A percentile compares a stretch with the other conserved stretches of the same genome.
Evolutionary conservation across 2,329 filamentous ascomycete genomes (phyloP).

Genomic region (Alternaria solani): DNA sequence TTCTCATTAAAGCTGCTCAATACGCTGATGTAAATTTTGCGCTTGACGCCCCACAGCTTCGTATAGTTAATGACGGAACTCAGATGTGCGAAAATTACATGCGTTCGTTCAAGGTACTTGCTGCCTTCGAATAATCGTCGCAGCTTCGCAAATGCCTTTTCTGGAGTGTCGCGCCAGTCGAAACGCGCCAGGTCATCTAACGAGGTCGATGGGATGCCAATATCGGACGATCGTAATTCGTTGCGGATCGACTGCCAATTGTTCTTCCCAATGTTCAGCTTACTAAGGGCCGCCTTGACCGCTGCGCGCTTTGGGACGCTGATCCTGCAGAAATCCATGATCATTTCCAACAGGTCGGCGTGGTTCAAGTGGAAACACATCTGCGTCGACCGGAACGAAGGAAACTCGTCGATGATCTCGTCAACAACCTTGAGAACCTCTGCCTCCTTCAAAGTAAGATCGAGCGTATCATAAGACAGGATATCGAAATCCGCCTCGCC

Average conservation of each 20-base stretch:
- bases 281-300: slow-evolving; percentile 85
- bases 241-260: slow-evolving; percentile 84
- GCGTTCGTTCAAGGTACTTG: slow-evolving; percentile 60
- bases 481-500: slow-evolving; percentile 97
- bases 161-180: slow-evolving; percentile 82
- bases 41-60: slow-evolving; percentile 75
- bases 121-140: slow-evolving; percentile 63
- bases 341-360: slow-evolving; percentile 80
- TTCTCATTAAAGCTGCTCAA: slow-evolving; percentile 89
- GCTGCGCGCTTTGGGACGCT: slow-evolving; percentile 71
- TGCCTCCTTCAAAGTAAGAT: slow-evolving; percentile 88
- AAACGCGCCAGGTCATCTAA: slow-evolving; percentile 90
- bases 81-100: slow-evolving; percentile 75
- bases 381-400: slow-evolving; percentile 71
- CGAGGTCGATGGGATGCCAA: slow-evolving; percentile 86
- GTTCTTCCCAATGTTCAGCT: slow-evolving; percentile 80
- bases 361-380: slow-evolving; percentile 95
- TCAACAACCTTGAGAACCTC: slow-evolving; percentile 94
- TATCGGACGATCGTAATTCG: slow-evolving; percentile 80
- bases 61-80: slow-evolving; percentile 79
- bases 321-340: slow-evolving; percentile 91
- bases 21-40: slow-evolving; percentile 84
- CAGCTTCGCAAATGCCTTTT: slow-evolving; percentile 74
- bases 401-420: slow-evolving; percentile 84
- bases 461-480: slow-evolving; percentile 80